Base-by-base conservation (phyloP, 768 basidiomycete genomes). In the Collybiopsis luxurians region DNA sequence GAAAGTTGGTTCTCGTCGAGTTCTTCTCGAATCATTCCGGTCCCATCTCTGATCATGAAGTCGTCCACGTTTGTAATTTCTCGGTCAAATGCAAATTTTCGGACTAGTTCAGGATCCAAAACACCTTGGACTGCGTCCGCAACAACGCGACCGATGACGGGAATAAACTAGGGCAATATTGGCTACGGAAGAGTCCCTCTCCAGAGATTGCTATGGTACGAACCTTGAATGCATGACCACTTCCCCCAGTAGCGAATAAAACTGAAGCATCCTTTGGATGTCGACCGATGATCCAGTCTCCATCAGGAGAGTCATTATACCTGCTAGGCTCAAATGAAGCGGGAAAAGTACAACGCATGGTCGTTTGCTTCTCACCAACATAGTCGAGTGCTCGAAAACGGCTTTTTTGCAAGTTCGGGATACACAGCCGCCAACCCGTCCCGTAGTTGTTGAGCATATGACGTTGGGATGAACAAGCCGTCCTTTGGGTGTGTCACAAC, bases 291-390 rank as follows among this genome's bases (percentile, higher is more conserved):
- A 97, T 74, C 92, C 93, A 98, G 69, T 98, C 82, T 2, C 84
- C 87, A 64, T 95, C 89, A 1, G 85, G 79, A 4, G 93, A 85
- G 63, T 97, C 95, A 23, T 87, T 87, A 68, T 98, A 98, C 92
- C 92, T 95, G 60, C 45, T 19, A 10, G 17, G 7, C 10, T 21
- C 21, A 39, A 27, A 47, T 38, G 40, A 40, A n/a, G 17, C 31
- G 46, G 39, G 21, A 42, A 13, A 46, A 27, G 30, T 13, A 36
- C 24, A 24, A 13, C 3, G 0, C 6, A 42, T 42, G 62, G 53
- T n/a, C 54, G 57, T 21, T 24, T 27, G 46, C 26, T 23, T 68
- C 82, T 67, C 66, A 92, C 95, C 95, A 98, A 73, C 95, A 98
- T 60, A 98, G 69, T 58, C 95, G 74, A 11, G 94, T 95, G 6